Evolutionary conservation across 192 early-diverging fungal species (phyloP), one percentile per base, ranked within the genome.

Genomic region (Coemansia sp.): DNA sequence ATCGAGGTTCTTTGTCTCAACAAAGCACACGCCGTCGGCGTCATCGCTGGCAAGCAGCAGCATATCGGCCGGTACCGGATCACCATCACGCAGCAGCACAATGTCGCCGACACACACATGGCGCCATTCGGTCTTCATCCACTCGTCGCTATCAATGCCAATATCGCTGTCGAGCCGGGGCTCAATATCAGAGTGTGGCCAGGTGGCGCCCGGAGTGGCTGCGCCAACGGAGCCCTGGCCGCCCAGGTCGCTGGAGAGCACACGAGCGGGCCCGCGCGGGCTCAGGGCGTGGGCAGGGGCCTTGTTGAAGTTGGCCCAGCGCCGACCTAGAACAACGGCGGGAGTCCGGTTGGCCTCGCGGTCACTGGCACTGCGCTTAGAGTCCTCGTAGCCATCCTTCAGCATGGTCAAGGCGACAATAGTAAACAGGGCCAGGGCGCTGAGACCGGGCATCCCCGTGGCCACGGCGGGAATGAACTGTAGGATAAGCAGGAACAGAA

Each of bases 1-100:
- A 49, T 99, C 96, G 29, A 99, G 78, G 56, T 96, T 94, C 53
- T 99, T 95, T 0, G 96, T 99, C 66, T 99, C 96, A n/a, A 95
- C 79, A 64, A 88, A 96, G 46, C 90, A 94, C 0, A 87, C 58
- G 34, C 83, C 82, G 49, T 92, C 90, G 3, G 79, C 69, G 38
- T 92, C 96, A 18, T 85, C 89, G 11, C 91, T 83, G 5, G 82
- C 78, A 6, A 99, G 76, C 60, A 96, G 80, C 14, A 96, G 67
- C 20, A 97, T 55, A 71, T 99, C 96, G 2, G 91, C 96, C 0
- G 96, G 96, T 30, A 97, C 84, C 9, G 83, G 47, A 22, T 94
- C 88, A 52, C 96, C 80, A 28, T 90, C 85, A 26, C 81, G 77
- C 39, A 99, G 47, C 35, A 86, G 64, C 4, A 99, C 75, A 44